These are phyloP conservation scores for Ophiocordyceps australis DNA, from an alignment of 2,329 filamentous ascomycete species.

Conservation along the genomic window DNA sequence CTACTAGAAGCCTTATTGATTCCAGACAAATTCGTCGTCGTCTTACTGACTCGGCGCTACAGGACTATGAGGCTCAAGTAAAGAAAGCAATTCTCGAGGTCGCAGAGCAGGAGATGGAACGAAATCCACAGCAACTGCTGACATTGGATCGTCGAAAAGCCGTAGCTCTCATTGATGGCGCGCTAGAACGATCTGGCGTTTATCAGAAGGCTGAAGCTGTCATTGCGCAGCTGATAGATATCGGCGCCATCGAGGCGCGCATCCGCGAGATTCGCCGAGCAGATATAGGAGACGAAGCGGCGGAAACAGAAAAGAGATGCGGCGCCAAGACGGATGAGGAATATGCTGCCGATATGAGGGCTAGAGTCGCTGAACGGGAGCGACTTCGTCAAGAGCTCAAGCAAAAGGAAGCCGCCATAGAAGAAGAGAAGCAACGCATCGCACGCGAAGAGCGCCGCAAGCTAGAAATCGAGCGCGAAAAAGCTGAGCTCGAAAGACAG, in stretches of 20 bases:
- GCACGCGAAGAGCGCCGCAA: slow-evolving; percentile 36
- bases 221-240: slow-evolving; percentile 50
- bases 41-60: no score
- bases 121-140: slow-evolving; percentile 52
- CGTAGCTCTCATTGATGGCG: slow-evolving; percentile 59
- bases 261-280: slow-evolving; percentile 49
- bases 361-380: slow-evolving; percentile 40
- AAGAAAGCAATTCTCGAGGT: slow-evolving; percentile 49
- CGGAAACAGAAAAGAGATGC: slow-evolving; percentile 42
- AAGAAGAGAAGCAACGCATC: slow-evolving; percentile 42
- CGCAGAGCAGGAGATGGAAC: slow-evolving; percentile 56
- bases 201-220: slow-evolving; percentile 54
- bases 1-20: no score
- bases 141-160: slow-evolving; percentile 58
- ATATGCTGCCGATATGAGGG: slow-evolving; percentile 49
- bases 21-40: no score
- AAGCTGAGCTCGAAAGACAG: slow-evolving; percentile 29
- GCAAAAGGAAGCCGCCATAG: slow-evolving; percentile 37
- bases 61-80: slow-evolving; percentile 55
- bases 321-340: slow-evolving; percentile 59
- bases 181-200: slow-evolving; percentile 56
- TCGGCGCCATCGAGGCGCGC: slow-evolving; percentile 46
- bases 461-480: slow-evolving; percentile 27
- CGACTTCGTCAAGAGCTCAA: slow-evolving; percentile 40
- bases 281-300: slow-evolving; percentile 53